Percentiles rank a stretch among this genome's conserved stretches.
phyloP scores from a whole-genome alignment of 805 yeast genomes.

The Ogataea polymorpha region DNA sequence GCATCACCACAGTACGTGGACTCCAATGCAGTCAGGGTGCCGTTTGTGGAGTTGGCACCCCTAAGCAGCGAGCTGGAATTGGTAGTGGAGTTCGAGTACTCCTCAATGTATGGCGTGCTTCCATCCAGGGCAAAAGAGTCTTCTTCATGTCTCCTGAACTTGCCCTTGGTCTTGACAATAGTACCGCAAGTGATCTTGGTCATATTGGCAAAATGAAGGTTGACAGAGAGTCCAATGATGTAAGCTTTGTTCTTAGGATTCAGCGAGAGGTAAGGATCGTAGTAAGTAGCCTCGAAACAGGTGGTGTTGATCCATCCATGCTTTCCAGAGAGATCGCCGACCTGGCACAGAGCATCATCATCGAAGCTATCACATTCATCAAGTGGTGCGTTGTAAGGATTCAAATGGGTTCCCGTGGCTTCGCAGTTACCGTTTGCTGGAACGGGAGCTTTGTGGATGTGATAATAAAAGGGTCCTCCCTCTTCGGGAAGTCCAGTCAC shows the following conservation, averaged over 20 bases:
- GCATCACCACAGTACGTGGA: conserved; percentile 25
- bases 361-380: conserved; percentile 46
- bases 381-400: conserved; percentile 57
- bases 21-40: conserved; percentile 15
- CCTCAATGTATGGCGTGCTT: not conserved
- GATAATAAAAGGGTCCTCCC: conserved; percentile 69
- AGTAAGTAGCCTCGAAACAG: conserved; percentile 60
- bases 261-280: conserved; percentile 65
- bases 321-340: conserved; percentile 76
- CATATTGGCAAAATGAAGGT: conserved; percentile 52
- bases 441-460: conserved; percentile 59
- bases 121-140: conserved; percentile 17
- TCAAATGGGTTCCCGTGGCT: conserved; percentile 54
- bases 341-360: conserved; percentile 58
- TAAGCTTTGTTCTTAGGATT: conserved; percentile 53
- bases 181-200: conserved; percentile 64
- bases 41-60: conserved; percentile 14
- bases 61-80: conserved; percentile 6
- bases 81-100: conserved; percentile 10
- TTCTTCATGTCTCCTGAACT: conserved; percentile 26
- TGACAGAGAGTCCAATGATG: conserved; percentile 55
- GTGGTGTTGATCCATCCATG: conserved; percentile 72
- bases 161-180: conserved; percentile 37
- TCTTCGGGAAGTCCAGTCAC: conserved; percentile 63
- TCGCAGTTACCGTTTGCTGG: conserved; percentile 52